Conservation (phyloP, 805 yeast species). For the Hanseniaspora meyeri region DNA sequence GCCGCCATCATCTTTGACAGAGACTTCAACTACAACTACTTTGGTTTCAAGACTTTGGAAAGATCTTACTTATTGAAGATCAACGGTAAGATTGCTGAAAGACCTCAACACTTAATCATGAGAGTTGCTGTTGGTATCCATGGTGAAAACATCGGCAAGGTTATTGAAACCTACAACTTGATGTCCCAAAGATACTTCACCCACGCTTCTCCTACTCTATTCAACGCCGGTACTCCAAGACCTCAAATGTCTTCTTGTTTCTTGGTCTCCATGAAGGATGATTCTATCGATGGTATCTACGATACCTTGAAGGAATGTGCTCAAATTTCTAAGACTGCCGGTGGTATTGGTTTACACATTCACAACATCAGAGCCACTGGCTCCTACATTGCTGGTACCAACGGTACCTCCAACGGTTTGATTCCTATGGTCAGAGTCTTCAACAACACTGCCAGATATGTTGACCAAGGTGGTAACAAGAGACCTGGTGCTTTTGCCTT, state of each 20-base stretch:
- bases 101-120: constrained; percentile 83
- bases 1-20: constrained; percentile 63
- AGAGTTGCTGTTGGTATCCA: constrained; percentile 90
- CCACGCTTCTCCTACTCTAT: constrained; percentile 91
- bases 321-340: constrained; percentile 83
- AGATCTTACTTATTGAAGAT: constrained; percentile 67
- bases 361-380: constrained; percentile 81
- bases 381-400: constrained; percentile 78
- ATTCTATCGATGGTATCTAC: constrained; percentile 90
- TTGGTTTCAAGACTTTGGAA: constrained; percentile 86
- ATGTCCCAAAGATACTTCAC: constrained; percentile 83
- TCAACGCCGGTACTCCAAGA: constrained; percentile 80
- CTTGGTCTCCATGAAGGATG: constrained; percentile 80
- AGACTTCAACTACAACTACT: constrained; percentile 67
- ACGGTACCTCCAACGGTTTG: constrained; percentile 83
- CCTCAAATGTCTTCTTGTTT: constrained; percentile 88
- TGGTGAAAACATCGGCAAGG: constrained; percentile 50
- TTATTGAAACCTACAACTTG: constrained; percentile 67
- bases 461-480: constrained; percentile 96
- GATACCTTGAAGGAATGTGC: constrained; percentile 82
- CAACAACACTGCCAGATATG: constrained; percentile 92
- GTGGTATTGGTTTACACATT: constrained; percentile 87
- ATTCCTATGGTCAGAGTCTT: constrained; percentile 94
- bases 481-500: constrained; percentile 96
- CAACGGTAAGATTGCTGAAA: constrained; percentile 61